A percentile compares a stretch with the other conserved stretches of the same genome.
phyloP scores from a whole-genome alignment of 768 basidiomycete genomes.

The Psilocybe cubensis region DNA sequence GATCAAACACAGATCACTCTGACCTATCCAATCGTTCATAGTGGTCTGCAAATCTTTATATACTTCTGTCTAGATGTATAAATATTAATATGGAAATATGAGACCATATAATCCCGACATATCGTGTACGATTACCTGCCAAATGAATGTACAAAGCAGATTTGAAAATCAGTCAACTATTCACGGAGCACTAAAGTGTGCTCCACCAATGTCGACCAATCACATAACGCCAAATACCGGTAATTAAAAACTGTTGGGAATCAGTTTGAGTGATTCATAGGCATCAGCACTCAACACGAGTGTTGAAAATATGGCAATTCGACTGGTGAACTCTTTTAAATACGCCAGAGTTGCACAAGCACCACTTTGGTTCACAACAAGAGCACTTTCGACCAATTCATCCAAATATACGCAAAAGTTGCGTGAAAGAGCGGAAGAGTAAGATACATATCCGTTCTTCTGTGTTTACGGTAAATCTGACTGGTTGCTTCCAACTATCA shows the following conservation, averaged over 20 bases:
- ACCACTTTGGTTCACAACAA: not conserved
- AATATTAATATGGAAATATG: too few species aligned
- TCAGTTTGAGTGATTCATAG: not conserved
- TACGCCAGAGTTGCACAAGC: not conserved
- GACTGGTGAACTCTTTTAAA: conserved; percentile 10
- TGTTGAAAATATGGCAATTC: conserved; percentile 11
- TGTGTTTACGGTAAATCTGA: conserved; percentile 14
- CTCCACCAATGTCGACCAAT: too few species aligned
- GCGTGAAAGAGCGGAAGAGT: conserved; percentile 65
- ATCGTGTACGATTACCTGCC: too few species aligned
- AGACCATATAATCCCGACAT: too few species aligned
- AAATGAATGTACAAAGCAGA: too few species aligned
- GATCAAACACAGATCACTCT: not conserved
- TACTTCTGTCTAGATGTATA: too few species aligned
- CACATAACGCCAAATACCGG: not conserved
- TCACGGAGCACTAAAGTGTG: too few species aligned
- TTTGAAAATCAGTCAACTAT: too few species aligned
- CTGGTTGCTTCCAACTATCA: not conserved
- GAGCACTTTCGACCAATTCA: conserved; percentile 10
- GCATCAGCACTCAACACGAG: too few species aligned
- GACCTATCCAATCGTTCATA: not conserved
- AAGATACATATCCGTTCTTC: conserved; percentile 26
- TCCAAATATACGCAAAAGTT: conserved; percentile 75
- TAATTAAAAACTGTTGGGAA: not conserved
- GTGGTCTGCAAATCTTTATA: too few species aligned